phyloP scores from a whole-genome alignment of 768 basidiomycete genomes.

The Trametes villosa region DNA sequence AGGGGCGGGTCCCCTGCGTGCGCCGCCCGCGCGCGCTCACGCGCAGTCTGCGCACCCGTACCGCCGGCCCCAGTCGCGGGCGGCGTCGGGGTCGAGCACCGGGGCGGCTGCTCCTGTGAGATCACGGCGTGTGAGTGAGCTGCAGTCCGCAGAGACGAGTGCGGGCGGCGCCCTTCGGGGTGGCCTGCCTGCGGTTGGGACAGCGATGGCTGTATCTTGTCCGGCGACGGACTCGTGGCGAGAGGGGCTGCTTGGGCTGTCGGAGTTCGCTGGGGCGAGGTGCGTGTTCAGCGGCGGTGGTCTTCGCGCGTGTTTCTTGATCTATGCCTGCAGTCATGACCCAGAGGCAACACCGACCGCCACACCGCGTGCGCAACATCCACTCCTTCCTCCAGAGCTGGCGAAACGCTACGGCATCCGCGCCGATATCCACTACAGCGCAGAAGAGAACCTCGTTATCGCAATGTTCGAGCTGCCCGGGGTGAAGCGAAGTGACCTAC shows the following conservation, averaged over 20 bases:
- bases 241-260: conserved; percentile 16
- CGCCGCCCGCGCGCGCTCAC: conserved; percentile 17
- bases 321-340: conserved; percentile 12
- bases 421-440: conserved; percentile 63
- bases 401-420: conserved; percentile 52
- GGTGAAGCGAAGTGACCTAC: conserved; percentile 59
- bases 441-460: conserved; percentile 51
- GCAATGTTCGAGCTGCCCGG: conserved; percentile 75
- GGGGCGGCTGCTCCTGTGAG: conserved; percentile 21
- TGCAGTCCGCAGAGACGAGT: conserved; percentile 16
- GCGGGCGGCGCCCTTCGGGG: background rate
- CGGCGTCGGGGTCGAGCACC: conserved; percentile 18
- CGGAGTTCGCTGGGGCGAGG: conserved; percentile 7
- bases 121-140: conserved; percentile 26
- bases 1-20: conserved; percentile 17
- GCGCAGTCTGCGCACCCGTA: conserved; percentile 27
- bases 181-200: conserved; percentile 16
- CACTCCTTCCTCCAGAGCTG: background rate
- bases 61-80: conserved; percentile 22
- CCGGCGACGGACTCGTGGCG: conserved; percentile 23
- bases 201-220: conserved; percentile 23
- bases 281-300: conserved; percentile 1
- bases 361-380: background rate
- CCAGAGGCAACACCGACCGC: conserved; percentile 10
- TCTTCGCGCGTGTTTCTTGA: conserved; percentile 11